Base-by-base conservation (phyloP, 2,329 filamentous ascomycete species). In the Aureobasidium namibiae region DNA sequence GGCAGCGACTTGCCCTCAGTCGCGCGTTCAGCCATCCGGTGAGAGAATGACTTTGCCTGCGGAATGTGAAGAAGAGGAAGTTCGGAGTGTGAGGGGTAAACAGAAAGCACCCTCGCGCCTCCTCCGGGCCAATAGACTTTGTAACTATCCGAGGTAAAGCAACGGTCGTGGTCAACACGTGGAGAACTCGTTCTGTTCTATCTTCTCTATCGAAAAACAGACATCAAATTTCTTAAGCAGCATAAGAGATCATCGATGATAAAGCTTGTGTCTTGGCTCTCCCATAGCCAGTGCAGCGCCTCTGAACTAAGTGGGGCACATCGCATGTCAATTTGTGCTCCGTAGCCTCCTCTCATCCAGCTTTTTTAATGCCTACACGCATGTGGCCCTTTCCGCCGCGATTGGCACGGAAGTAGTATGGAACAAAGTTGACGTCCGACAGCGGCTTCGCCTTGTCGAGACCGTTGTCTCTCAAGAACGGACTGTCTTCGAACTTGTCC, bases 371-470 rank as follows among this genome's bases (percentile, higher is more conserved):
- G 3, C 68, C 72, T 38, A 82, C 80, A 57, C 79, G 74, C 78
- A 81, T 81, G 50, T 80, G 76, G 1, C 81, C 81, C 45, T 70
- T 77, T 0, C 80, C 81, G 2, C 78, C 78, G 34, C 81, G 69
- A 62, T 83, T 84, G 16, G 78, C 79, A 16, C 80, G 70, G 59
- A 81, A 74, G 65, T 79, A 81, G 63, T 82, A 84, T 21, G 81
- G 81, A 45, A 83, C 70, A 66, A 82, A 82, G 1, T 72, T 67
- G 42, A 84, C 67, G 3, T 76, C 70, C 34, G 65, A 62, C 50
- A 64, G 60, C 8, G 31, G 34, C 5, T 63, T 33, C 3, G 29
- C 50, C 5, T n/a, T n/a, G n/a, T 21, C 21, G 5, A 52, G 10
- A 38, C 23, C 23, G 11, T 52, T 4, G 8, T 52, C 23, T 21